Conservation (phyloP, 2,329 filamentous ascomycete genomes). For the Fusarium hostae region DNA sequence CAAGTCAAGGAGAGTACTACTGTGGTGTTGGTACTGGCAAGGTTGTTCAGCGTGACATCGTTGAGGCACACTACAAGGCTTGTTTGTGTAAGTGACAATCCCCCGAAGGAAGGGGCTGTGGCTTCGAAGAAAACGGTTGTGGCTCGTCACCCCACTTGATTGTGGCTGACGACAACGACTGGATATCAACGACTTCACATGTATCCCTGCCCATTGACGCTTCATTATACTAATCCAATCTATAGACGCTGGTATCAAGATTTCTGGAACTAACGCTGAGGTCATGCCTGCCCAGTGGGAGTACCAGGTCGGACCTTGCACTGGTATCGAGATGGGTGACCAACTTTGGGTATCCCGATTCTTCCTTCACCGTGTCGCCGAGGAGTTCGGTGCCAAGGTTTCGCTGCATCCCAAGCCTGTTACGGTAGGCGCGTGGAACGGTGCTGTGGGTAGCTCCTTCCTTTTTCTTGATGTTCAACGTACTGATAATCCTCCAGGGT, state of each 20-base stretch:
- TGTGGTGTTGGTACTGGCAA: slow-evolving; percentile 97
- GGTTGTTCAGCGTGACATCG: slow-evolving; percentile 97
- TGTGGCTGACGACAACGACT: too few relatives aligned
- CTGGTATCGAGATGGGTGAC: slow-evolving; percentile 91
- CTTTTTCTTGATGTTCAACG: too few relatives aligned
- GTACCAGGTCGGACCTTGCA: slow-evolving; percentile 93
- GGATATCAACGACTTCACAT: too few relatives aligned
- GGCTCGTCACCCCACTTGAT: too few relatives aligned
- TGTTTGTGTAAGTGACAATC: slow-evolving; percentile 72
- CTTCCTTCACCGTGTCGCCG: slow-evolving; percentile 87
- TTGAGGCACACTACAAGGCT: slow-evolving; percentile 73
- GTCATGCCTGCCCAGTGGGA: slow-evolving; percentile 99
- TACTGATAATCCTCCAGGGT: slow-evolving; percentile 56
- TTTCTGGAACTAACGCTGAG: slow-evolving; percentile 98
- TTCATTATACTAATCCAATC: too few relatives aligned
- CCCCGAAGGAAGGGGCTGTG: too few relatives aligned
- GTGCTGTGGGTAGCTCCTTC: slow-evolving; percentile 72
- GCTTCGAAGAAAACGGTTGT: too few relatives aligned
- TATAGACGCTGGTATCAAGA: slow-evolving; percentile 84
- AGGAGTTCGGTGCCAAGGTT: slow-evolving; percentile 96
- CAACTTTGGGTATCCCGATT: slow-evolving; percentile 91
- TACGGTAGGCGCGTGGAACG: slow-evolving; percentile 97
- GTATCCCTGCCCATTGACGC: too few relatives aligned
- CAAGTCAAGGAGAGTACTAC: too few relatives aligned
- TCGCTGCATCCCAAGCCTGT: slow-evolving; percentile 97